A percentile compares a stretch with the other conserved stretches of the same genome.
These are phyloP conservation scores for Collybia mongolica DNA, from an alignment of 768 basidiomycete genomes.

Conservation along the genomic window DNA sequence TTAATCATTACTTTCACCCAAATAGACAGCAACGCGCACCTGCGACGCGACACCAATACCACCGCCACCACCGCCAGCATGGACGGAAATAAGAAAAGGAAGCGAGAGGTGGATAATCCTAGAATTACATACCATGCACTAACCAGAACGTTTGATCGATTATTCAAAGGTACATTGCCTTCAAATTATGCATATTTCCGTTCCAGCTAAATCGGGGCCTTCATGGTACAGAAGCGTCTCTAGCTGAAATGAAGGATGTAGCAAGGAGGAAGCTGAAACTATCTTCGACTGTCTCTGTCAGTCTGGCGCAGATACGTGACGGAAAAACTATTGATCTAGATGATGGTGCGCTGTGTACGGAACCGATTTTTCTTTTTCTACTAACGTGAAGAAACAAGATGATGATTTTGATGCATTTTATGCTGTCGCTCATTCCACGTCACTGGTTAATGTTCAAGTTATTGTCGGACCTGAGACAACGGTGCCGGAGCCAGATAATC, in stretches of 20 bases:
- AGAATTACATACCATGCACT: conserved; percentile 45
- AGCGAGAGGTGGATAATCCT: conserved; percentile 37
- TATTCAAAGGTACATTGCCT: conserved; percentile 45
- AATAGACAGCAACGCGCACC: neutral
- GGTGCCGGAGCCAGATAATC: neutral
- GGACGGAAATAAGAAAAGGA: conserved; percentile 40
- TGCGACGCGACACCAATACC: neutral
- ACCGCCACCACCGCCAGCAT: conserved; percentile 21
- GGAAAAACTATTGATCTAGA: conserved; percentile 64
- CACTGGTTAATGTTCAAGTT: conserved; percentile 36
- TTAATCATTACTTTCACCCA: neutral
- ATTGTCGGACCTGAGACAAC: conserved; percentile 21
- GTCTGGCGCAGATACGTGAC: conserved; percentile 52
- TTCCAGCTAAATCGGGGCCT: neutral
- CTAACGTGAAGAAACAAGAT: conserved; percentile 39
- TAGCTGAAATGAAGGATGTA: conserved; percentile 54
- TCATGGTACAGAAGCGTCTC: conserved; percentile 49
- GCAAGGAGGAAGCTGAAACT: conserved; percentile 65
- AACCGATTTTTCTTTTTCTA: neutral
- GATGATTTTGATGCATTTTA: conserved; percentile 80
- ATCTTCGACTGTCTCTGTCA: conserved; percentile 27
- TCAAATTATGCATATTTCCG: neutral
- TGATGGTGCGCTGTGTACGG: conserved; percentile 50
- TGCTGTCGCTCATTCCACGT: conserved; percentile 36
- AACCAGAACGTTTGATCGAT: conserved; percentile 47